These are phyloP conservation scores for Funneliformis geosporum DNA, from an alignment of 192 early-diverging fungal genomes.

Conservation along the genomic window DNA sequence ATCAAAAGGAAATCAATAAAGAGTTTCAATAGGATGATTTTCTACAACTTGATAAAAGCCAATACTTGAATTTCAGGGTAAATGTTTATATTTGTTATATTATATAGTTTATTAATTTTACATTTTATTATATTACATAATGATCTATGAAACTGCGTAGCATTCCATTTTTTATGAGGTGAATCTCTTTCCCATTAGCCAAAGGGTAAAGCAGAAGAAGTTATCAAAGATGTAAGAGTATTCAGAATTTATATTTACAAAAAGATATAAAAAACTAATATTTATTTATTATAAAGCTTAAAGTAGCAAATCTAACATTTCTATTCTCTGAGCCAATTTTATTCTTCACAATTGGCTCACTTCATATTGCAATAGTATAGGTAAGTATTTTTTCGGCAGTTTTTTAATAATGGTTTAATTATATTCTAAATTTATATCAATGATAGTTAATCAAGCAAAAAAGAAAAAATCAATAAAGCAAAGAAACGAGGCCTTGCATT, in stretches of 20 bases:
- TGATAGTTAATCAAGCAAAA: too few relatives aligned
- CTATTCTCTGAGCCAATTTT: neutral
- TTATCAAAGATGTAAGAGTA: neutral
- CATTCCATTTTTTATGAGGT: neutral
- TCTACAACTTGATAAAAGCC: neutral
- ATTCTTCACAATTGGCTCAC: constrained; percentile 2
- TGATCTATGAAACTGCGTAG: neutral
- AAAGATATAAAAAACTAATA: neutral
- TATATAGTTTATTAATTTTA: neutral
- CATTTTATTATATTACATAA: neutral
- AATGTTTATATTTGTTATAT: neutral
- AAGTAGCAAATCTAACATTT: constrained; percentile 1
- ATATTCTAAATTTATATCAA: too few relatives aligned
- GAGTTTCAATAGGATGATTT: neutral
- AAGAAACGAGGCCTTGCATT: too few relatives aligned
- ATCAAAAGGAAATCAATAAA: neutral
- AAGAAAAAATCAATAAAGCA: too few relatives aligned
- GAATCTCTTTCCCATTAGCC: neutral
- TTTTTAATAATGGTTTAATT: neutral
- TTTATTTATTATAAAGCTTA: neutral
- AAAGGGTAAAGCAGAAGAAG: neutral
- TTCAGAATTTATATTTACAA: neutral
- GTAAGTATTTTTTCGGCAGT: neutral
- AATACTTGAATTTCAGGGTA: constrained; percentile 11
- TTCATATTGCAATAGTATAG: neutral